Evolutionary conservation across 1,284 basidiomycete genomes (phyloP), one percentile per base, ranked within the genome.

Genomic region (Mycosarcoma maydis): DNA sequence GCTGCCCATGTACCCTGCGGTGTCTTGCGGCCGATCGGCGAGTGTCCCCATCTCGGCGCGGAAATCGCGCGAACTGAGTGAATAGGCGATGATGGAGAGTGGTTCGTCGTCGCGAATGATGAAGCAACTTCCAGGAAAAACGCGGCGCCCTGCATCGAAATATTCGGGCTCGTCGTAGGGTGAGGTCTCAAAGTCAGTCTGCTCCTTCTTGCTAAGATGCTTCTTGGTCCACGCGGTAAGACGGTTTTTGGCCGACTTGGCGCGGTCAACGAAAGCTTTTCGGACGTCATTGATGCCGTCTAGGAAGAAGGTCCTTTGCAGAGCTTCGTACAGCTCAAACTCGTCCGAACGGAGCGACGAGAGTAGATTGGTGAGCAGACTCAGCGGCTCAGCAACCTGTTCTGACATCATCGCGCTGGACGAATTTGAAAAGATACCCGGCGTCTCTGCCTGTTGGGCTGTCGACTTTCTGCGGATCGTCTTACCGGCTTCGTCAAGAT

Each of bases 51-150:
- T 47, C 44, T 76, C 75, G 23, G 52, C 30, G 19, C 67, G 47
- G 33, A 75, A 76, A 49, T 76, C 74, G 20, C 62, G 59, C n/a
- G 68, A 77, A 44, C 70, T 75, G 39, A 78, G 67, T 11, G 75
- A 75, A 32, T 69, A 78, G 1, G 75, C 75, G 38, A 78, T 60
- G 60, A 78, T 74, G 11, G 73, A 76, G 29, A 78, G 57, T 6
- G 76, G 76, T 47, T 78, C 76, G 34, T 76, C 67, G 34, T 77
- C 73, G 16, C 76, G 61, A 7, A 78, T 60, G 29, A 78, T 48
- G 46, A 57, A 66, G 32, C 51, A 51, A 39, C 62, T 68, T 3
- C 76, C 76, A 1, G 76, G 76, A 36, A 75, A 75, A 11, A 75
- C 53, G 19, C 73, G 75, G 5, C 52, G 54, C 3, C 72, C 64